Evolutionary conservation across 768 basidiomycete genomes (phyloP).

Genomic region (Hemileccinum impolitum): DNA sequence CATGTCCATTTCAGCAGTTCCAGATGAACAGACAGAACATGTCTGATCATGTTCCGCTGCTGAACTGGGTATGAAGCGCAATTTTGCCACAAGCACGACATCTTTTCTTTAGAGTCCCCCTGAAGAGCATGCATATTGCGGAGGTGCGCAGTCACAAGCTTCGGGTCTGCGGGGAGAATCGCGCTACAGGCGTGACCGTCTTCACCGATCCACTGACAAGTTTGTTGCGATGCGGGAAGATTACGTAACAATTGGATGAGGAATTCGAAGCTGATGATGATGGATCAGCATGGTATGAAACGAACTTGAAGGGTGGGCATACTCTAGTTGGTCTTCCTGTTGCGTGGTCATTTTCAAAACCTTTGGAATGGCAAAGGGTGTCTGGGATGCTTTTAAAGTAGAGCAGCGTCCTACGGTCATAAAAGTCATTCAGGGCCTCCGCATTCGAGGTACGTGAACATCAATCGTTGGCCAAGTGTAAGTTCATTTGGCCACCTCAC

Average conservation of each 20-base stretch:
- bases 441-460: too few species aligned
- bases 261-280: not conserved
- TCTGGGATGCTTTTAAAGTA: too few species aligned
- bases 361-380: too few species aligned
- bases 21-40: conserved; percentile 2
- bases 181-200: not conserved
- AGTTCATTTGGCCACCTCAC: too few species aligned
- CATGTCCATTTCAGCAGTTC: conserved; percentile 1
- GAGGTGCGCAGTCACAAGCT: not conserved
- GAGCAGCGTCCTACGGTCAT: too few species aligned
- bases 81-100: not conserved
- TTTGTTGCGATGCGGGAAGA: not conserved
- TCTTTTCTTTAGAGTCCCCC: not conserved
- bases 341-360: too few species aligned
- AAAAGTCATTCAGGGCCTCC: too few species aligned
- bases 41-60: not conserved
- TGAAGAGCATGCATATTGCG: not conserved
- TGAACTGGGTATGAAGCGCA: not conserved
- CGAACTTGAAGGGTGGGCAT: too few species aligned
- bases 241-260: not conserved
- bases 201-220: not conserved
- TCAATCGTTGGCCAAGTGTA: too few species aligned
- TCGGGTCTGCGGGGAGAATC: not conserved
- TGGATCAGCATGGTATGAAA: not conserved
- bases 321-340: too few species aligned